Conservation (phyloP, 1,284 basidiomycete species). For the Singerocomus inundabilis region DNA sequence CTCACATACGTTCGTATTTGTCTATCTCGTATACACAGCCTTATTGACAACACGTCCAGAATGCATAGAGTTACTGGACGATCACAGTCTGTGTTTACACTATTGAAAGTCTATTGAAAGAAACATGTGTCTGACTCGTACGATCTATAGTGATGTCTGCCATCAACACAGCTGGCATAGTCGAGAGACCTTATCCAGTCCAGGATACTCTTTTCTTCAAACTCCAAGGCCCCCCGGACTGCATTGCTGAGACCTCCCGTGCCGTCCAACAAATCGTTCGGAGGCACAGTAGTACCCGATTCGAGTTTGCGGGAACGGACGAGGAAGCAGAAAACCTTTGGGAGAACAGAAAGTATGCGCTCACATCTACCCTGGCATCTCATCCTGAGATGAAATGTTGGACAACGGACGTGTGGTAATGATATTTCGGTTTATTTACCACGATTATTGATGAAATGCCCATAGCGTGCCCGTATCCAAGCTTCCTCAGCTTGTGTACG, state of each 20-base stretch:
- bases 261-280: slow-evolving; percentile 60
- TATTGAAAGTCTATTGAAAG: neutral
- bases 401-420: slow-evolving; percentile 86
- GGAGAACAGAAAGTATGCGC: slow-evolving; percentile 84
- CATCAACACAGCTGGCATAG: slow-evolving; percentile 66
- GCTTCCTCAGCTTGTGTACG: slow-evolving; percentile 63
- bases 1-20: slow-evolving; percentile 50
- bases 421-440: slow-evolving; percentile 17
- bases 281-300: slow-evolving; percentile 65
- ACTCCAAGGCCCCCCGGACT: slow-evolving; percentile 69
- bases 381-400: slow-evolving; percentile 68
- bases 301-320: slow-evolving; percentile 76
- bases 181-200: slow-evolving; percentile 63
- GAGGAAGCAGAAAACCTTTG: slow-evolving; percentile 81
- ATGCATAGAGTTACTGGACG: slow-evolving; percentile 82
- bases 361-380: slow-evolving; percentile 70
- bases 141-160: slow-evolving; percentile 63
- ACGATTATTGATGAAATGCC: neutral
- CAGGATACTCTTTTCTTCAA: slow-evolving; percentile 89
- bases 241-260: slow-evolving; percentile 63
- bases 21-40: slow-evolving; percentile 6
- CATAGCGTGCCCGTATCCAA: slow-evolving; percentile 76
- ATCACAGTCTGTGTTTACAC: slow-evolving; percentile 48
- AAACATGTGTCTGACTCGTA: neutral
- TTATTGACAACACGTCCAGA: slow-evolving; percentile 42